Evolutionary conservation across 768 basidiomycete species (phyloP).

Genomic region (Grammothele lineata): DNA sequence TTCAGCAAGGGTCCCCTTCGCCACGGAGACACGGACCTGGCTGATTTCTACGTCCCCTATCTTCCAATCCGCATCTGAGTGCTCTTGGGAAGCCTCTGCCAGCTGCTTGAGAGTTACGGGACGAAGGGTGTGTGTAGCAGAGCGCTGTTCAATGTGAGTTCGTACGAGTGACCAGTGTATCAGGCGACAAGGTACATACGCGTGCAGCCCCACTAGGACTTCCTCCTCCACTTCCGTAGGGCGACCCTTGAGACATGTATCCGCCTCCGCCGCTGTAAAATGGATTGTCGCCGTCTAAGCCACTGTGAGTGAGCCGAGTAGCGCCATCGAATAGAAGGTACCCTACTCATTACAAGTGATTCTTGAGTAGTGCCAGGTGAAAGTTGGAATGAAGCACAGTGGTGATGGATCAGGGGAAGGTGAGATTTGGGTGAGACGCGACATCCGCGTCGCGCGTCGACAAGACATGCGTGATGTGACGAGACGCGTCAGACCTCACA

Average conservation of each 20-base stretch:
- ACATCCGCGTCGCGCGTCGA: conserved; percentile 1
- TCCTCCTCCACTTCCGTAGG: conserved; percentile 48
- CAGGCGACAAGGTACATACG: conserved; percentile 30
- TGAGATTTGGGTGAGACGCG: conserved; percentile 7
- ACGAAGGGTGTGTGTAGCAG: conserved; percentile 47
- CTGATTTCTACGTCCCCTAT: conserved; percentile 79
- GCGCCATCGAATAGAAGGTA: too few species aligned
- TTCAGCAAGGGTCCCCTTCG: too few species aligned
- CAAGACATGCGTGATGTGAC: conserved; percentile 2
- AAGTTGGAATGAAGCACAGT: background rate
- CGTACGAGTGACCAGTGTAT: background rate
- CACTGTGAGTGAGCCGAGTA: background rate
- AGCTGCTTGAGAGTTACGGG: conserved; percentile 81
- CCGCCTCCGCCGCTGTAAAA: conserved; percentile 43
- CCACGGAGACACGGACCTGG: conserved; percentile 46
- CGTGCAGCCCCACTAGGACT: conserved; percentile 52
- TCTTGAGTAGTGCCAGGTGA: too few species aligned
- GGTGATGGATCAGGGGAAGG: background rate
- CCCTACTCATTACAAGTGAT: background rate
- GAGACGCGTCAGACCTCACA: conserved; percentile 10
- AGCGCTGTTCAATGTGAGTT: conserved; percentile 31
- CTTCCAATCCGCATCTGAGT: conserved; percentile 85
- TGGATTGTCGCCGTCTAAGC: conserved; percentile 29
- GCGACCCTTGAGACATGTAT: conserved; percentile 56
- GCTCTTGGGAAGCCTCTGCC: conserved; percentile 69